These are phyloP conservation scores for Sordariomycetes sp. DNA, from an alignment of 2,329 filamentous ascomycete genomes.

Conservation along the genomic window DNA sequence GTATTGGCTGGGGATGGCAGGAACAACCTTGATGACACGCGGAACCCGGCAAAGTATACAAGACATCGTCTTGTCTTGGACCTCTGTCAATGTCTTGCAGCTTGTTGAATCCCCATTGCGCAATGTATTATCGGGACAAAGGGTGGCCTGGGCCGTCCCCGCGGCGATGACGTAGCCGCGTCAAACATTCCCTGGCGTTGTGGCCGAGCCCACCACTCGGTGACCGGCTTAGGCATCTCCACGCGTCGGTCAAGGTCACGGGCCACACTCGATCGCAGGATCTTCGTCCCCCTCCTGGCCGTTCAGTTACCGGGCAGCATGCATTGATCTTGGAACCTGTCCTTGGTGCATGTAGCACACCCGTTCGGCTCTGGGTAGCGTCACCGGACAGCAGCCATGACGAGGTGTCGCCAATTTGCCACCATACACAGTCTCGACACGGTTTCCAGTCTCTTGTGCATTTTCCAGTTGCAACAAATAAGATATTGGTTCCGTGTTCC, in stretches of 20 bases:
- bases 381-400: background rate
- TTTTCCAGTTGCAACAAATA: background rate
- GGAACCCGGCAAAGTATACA: background rate
- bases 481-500: too few relatives aligned
- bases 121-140: too few relatives aligned
- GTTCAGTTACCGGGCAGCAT: too few relatives aligned
- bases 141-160: too few relatives aligned
- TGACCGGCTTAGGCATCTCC: background rate
- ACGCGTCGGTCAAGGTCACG: background rate
- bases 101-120: too few relatives aligned
- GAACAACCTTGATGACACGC: background rate
- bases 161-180: background rate
- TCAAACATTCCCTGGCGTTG: background rate
- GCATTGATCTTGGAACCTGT: too few relatives aligned
- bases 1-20: too few relatives aligned
- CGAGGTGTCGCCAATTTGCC: background rate
- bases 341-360: too few relatives aligned
- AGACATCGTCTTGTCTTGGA: too few relatives aligned
- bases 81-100: too few relatives aligned
- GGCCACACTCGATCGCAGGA: background rate
- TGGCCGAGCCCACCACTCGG: background rate
- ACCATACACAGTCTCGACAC: background rate
- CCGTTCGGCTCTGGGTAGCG: background rate
- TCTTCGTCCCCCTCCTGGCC: too few relatives aligned
- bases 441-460: too few relatives aligned